These are phyloP conservation scores for Nicotiana obtusifolia DNA, from an alignment of 257 asterid species.

Conservation along the genomic window DNA sequence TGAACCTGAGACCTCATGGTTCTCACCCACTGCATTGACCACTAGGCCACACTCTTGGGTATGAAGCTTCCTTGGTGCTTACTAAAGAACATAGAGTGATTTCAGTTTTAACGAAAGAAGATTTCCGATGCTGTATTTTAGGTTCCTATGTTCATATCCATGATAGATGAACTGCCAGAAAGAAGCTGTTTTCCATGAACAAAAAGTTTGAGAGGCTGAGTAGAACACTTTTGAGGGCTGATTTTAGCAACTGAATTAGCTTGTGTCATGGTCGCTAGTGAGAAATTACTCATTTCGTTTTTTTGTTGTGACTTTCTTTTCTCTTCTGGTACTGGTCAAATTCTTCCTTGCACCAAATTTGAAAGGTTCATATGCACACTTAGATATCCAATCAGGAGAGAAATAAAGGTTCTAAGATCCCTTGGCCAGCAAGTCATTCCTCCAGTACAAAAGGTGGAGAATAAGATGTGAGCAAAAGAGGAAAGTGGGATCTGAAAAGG, in stretches of 20 bases:
- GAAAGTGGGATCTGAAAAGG: neutral
- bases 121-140: neutral
- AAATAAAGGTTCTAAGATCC: neutral
- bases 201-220: neutral
- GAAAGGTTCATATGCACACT: conserved; percentile 1
- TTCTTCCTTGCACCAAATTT: neutral
- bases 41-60: too few relatives aligned
- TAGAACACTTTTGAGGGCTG: neutral
- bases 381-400: neutral
- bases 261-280: neutral
- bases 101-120: neutral
- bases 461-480: neutral
- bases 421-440: neutral
- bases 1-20: too few relatives aligned
- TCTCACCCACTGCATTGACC: too few relatives aligned
- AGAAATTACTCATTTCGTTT: neutral
- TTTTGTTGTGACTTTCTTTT: neutral
- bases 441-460: neutral
- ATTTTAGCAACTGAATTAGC: neutral
- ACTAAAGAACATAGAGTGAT: neutral
- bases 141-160: neutral
- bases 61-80: neutral
- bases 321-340: neutral
- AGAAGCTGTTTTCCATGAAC: neutral
- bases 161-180: neutral